Base-by-base conservation (phyloP, 2,329 filamentous ascomycete species). In the Stagonosporopsis rhizophila region DNA sequence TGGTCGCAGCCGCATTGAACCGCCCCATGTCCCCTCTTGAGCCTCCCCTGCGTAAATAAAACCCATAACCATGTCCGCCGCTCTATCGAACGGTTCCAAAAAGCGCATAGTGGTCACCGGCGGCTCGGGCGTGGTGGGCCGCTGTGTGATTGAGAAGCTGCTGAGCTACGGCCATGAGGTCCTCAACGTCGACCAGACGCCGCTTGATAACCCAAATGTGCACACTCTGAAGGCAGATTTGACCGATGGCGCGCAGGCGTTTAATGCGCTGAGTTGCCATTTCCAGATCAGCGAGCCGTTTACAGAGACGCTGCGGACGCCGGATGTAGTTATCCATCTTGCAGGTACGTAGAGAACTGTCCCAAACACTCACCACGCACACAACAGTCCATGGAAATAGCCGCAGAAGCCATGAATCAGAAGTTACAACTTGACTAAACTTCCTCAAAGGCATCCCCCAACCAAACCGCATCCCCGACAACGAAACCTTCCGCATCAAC, bases 281-380 rank as follows among this genome's bases (percentile, higher is more conserved):
- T 86, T 85, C 68, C 73, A 79, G 59, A 77, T 83, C 61, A 70
- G 77, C 37, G 74, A 77, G 58, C 58, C 76, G 44, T 76, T 75
- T 15, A 77, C 75, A 35, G 68, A 72, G 2, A 56, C 61, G 19
- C 48, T 69, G 30, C 58, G 61, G 70, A 77, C 12, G 8, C 85
- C 85, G 0, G 83, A 87, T 62, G 85, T 82, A 1, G 81, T 88
- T 32, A 84, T 87, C 44, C 85, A 88, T 67, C 83, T 87, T 49
- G 83, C 81, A 30, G 66, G 67, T 85, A 82, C 40, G 52, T 48
- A 41, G 15, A 41, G 22, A 41, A 14, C 9, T 12, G 15, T 27
- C 32, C 3, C 19, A 23, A n/a, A n/a, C 3, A 27, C 12, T 6
- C 30, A 32, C 15, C 30, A 15, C 15, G 7, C 30, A 30, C 7